phyloP scores from a whole-genome alignment of 306 rosid species.

The Myrica gale region DNA sequence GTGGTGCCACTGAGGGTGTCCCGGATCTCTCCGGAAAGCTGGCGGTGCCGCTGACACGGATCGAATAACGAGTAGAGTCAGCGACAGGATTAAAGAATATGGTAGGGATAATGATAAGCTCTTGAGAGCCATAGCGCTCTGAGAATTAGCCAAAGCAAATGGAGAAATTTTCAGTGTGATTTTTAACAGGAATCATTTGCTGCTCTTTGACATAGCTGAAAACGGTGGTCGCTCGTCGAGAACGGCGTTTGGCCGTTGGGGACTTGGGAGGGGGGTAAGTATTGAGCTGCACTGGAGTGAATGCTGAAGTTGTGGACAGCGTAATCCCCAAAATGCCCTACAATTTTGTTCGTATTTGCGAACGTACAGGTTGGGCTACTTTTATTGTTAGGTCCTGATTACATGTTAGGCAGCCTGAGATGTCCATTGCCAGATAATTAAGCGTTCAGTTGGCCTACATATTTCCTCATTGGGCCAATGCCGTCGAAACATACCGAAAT shows the following conservation, averaged over 20 bases:
- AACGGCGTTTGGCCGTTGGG: too few species aligned
- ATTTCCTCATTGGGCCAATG: not conserved
- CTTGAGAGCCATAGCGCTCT: conserved; percentile 35
- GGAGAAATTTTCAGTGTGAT: not conserved
- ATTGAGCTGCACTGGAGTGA: not conserved
- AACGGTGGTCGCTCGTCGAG: not conserved
- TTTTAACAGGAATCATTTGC: not conserved
- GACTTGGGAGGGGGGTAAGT: not conserved
- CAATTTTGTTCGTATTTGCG: not conserved
- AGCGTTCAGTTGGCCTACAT: too few species aligned
- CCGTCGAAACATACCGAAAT: too few species aligned
- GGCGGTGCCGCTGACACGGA: conserved; percentile 73
- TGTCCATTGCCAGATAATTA: too few species aligned
- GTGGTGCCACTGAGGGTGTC: conserved; percentile 95
- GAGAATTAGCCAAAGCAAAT: conserved; percentile 12
- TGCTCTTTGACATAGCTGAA: not conserved
- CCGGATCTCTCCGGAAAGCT: conserved; percentile 68
- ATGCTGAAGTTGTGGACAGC: not conserved
- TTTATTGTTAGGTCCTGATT: not conserved
- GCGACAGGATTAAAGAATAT: conserved; percentile 23
- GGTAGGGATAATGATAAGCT: conserved; percentile 17
- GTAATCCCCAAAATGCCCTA: conserved; percentile 6
- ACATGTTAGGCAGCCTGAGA: too few species aligned
- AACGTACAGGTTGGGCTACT: not conserved
- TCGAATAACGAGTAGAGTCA: conserved; percentile 46